Conservation (phyloP, 1,284 basidiomycete genomes). For the Moniliella sp. region DNA sequence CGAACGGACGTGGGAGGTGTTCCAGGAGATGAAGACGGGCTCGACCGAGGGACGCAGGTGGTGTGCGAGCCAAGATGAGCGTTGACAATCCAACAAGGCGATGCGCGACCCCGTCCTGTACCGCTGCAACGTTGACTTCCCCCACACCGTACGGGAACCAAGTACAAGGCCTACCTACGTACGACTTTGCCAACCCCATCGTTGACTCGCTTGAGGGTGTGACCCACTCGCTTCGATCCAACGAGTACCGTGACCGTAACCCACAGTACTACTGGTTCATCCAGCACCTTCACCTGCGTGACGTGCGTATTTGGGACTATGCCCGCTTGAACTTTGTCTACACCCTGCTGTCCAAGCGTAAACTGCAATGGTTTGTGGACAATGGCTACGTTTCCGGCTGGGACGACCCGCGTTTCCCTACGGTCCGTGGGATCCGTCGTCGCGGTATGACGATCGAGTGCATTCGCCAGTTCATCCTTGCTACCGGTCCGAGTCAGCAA, state of each 20-base stretch:
- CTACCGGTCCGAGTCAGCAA: constrained; percentile 83
- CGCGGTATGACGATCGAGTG: constrained; percentile 93
- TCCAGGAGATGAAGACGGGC: constrained; percentile 69
- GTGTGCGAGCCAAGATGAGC: constrained; percentile 94
- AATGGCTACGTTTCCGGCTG: constrained; percentile 60
- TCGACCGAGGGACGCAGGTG: constrained; percentile 62
- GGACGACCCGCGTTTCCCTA: constrained; percentile 97
- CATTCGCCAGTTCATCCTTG: constrained; percentile 79
- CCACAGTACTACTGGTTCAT: constrained; percentile 96
- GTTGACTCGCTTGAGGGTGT: constrained; percentile 92
- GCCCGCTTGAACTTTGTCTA: constrained; percentile 92
- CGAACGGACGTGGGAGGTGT: constrained; percentile 66
- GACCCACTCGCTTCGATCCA: constrained; percentile 88
- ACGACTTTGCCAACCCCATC: constrained; percentile 91
- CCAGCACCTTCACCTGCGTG: constrained; percentile 55
- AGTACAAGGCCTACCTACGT: constrained; percentile 95
- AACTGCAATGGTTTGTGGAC: constrained; percentile 89
- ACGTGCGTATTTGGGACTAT: constrained; percentile 73
- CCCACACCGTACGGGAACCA: constrained; percentile 79
- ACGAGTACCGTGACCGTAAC: constrained; percentile 94
- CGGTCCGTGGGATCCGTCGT: constrained; percentile 76
- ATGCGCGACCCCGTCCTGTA: constrained; percentile 97
- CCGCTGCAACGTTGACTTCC: constrained; percentile 53
- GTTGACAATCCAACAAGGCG: constrained; percentile 84
- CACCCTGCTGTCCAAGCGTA: constrained; percentile 90